Conservation (phyloP, 2,329 filamentous ascomycete species). For the Tolypocladium ovalisporum region DNA sequence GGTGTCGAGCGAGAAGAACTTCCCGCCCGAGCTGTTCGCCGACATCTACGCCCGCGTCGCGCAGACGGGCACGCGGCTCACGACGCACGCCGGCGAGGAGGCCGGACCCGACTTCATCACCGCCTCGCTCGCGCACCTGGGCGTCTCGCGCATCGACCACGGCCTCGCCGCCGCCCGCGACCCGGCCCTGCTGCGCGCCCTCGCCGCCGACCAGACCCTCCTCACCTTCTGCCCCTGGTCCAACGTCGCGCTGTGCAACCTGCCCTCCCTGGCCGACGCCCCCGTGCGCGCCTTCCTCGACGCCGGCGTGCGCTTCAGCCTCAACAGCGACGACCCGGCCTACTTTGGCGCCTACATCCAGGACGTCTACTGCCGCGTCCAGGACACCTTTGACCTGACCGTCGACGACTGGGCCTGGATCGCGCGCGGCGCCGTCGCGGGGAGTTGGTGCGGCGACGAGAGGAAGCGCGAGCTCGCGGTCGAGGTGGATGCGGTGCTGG, state of each 20-base stretch:
- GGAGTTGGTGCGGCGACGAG: constrained; percentile 56
- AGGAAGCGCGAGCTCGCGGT: constrained; percentile 35
- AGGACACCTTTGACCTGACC: constrained; percentile 55
- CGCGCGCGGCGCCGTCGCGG: constrained; percentile 48
- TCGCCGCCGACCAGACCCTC: constrained; percentile 47
- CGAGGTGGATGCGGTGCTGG: background rate
- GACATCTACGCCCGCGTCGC: constrained; percentile 42
- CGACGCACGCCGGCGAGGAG: constrained; percentile 68
- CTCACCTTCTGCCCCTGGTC: constrained; percentile 64
- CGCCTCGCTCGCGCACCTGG: constrained; percentile 49
- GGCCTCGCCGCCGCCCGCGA: constrained; percentile 24
- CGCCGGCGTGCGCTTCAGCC: background rate
- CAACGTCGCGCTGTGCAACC: constrained; percentile 41
- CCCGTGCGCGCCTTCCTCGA: background rate
- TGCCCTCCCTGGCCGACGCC: constrained; percentile 7
- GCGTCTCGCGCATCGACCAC: constrained; percentile 61
- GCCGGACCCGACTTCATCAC: constrained; percentile 56
- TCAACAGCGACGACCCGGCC: background rate
- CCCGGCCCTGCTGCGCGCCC: constrained; percentile 37
- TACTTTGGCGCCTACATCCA: background rate
- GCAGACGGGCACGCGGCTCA: constrained; percentile 46
- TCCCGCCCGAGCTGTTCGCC: constrained; percentile 48
- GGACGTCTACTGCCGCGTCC: constrained; percentile 44
- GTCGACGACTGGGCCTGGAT: constrained; percentile 58
- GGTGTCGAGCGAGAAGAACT: constrained; percentile 51